Evolutionary conservation across 352 stramenopile species (phyloP), one percentile per base, ranked within the genome.

Genomic region (Blastocystis sp.): DNA sequence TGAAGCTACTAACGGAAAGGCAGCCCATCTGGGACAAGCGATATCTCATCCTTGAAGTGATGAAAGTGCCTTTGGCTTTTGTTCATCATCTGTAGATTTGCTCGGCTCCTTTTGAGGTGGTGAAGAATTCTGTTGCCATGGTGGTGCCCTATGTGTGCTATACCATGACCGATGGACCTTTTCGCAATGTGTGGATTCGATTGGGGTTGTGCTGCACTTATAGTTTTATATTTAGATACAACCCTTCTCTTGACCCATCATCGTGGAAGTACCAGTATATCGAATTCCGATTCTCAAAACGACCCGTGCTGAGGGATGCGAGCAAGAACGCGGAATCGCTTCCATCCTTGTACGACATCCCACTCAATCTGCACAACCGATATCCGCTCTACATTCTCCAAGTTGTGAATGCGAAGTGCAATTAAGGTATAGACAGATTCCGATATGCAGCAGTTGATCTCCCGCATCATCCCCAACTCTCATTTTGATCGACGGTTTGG

Each of bases 241-340:
- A 76, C 52, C 65, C 65, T 54, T 76, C 65, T 52, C 9, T 54
- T 4, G 43, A 57, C n/a, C 65, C 65, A 24, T 57, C 34, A 38
- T 48, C 65, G n/a, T 76, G 65, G 65, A 42, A 54, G n/a, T 76
- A 76, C 34, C 65, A 76, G 43, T 76, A 76, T 38, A n/a, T 76
- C 4, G 65, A 76, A 24, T 76, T 76, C 43, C 65, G 65, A 21
- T 76, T 76, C 38, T 76, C 65, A 19, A 76, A 76, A 42, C 65
- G 65, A 57, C 65, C 65, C 9, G 9, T 54, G n/a, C 24, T 76
- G 65, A 43, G 21, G 14, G 65, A 76, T 19, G 21, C 21, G 34
- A 38, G 38, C 43, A 7, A 14, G 6, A 42, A 19, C 34, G 14
- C 14, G 43, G 14, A 38, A 19, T 42, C 65, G 9, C 65, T 76